Evolutionary conservation across 495 filamentous ascomycete genomes (phyloP), one percentile per base, ranked within the genome.

Genomic region (Letharia columbiana): DNA sequence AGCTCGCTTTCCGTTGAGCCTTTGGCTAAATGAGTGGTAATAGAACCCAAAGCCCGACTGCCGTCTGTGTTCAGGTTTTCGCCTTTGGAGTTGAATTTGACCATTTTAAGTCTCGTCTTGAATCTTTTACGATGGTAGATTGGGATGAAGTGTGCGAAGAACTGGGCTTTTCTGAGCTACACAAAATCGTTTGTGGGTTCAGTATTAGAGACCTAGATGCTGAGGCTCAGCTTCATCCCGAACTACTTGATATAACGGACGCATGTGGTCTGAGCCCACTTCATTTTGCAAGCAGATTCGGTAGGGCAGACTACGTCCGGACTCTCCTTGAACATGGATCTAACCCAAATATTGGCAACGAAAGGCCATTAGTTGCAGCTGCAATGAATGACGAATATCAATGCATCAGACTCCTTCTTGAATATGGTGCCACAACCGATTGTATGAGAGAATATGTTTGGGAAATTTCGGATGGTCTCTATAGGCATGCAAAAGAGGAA

Each of bases 111-210:
- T 28, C 4, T 28, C 6, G 7, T 33, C 12, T 49, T 12, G 9
- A 47, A 15, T 23, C 33, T 20, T 37, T 39, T 28, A 23, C 28
- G n/a, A 11, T 23, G 4, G 60, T 11, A 0, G 17, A 15, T n/a
- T 18, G 33, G 17, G 60, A 62, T 33, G 23, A 62, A 35, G 12
- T 11, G 12, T 62, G 42, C n/a, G 60, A 39, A 5, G 10, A 23
- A 3, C 2, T 33, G 13, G 4, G 28, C 28, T n/a, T 62, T 33
- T 62, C 42, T 15, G 60, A 62, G 6, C 23, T 62, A 20, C 60
- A 62, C 28, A 62, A 49, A 40, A 39, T 62, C 37, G 41, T 62
- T n/a, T 50, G 23, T 41, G n/a, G 23, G n/a, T 35, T 62, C 28
- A 62, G 60, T 13, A 2, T 17, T 49, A 23, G 47, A 17, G 60